Evolutionary conservation across 306 rosid genomes (phyloP), one percentile per base, ranked within the genome.

Genomic region (Leucaena leucocephala): DNA sequence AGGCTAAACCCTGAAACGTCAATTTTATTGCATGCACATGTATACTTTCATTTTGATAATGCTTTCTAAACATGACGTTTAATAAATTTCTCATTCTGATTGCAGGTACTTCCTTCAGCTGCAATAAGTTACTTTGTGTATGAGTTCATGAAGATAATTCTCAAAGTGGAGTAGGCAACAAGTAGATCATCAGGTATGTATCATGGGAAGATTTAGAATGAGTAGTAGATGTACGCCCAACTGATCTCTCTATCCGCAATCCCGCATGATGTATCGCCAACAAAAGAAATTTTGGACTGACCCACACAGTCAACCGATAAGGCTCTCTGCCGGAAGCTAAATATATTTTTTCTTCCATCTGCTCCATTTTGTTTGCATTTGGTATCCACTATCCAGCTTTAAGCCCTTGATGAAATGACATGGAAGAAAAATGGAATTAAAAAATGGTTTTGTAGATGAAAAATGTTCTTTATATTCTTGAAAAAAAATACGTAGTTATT

Each of bases 21-120:
- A 42, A 64, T 65, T 38, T 38, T 65, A 38, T 65, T 36, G 34
- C 4, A 39, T 73, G 42, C 74, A 76, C 71, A 50, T 64, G 74
- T 27, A 76, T 84, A 15, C 52, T 70, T 55, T 62, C 15, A 38
- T 59, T 33, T 61, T 58, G 65, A 15, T 77, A 38, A 52, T 71
- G 69, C 72, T 74, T 65, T 69, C 57, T 36, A 19, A 63, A 44
- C 63, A 61, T 14, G 69, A 8, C 49, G 16, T 77, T 73, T 7
- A 59, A 27, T 72, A 42, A 66, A 36, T 69, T 71, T 13, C 4
- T 34, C 33, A 21, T 82, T 62, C 58, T 63, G 35, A 74, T 57
- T 64, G 74, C 90, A 95, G 99, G 99, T 95, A 52, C 99, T 95
- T 80, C 99, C 99, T 45, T 95, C 99, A 9, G 99, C 99, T 62